Conservation (phyloP, 192 early-diverging fungal genomes). For the Coemansia sp. region DNA sequence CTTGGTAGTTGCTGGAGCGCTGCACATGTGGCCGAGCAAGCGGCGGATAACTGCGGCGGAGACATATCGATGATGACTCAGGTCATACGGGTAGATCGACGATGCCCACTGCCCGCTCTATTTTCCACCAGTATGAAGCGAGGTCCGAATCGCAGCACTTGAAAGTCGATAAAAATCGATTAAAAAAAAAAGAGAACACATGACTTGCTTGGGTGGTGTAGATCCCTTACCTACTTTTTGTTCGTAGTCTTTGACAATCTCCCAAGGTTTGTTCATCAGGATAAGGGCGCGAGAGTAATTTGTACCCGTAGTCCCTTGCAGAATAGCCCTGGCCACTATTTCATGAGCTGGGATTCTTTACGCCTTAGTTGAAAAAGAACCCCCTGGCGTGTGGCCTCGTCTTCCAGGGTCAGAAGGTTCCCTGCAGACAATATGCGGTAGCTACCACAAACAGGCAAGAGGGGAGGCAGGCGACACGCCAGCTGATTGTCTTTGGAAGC, state of each 20-base stretch:
- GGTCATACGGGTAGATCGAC: background rate
- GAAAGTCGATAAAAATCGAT: no score
- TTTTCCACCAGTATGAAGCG: conserved; percentile 4
- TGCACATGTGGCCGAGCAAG: background rate
- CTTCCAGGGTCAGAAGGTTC: background rate
- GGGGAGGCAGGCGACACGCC: background rate
- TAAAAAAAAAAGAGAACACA: background rate
- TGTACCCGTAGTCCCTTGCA: background rate
- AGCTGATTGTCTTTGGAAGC: conserved; percentile 1
- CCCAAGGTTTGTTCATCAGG: background rate
- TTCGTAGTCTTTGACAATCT: background rate
- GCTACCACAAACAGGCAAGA: background rate
- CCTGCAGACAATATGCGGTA: background rate
- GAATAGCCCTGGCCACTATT: background rate
- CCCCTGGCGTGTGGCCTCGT: background rate
- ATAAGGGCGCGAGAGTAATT: background rate
- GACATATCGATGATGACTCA: background rate
- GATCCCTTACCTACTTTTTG: background rate
- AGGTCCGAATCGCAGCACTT: background rate
- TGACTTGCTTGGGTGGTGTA: background rate
- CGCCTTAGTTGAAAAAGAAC: background rate
- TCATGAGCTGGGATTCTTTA: background rate
- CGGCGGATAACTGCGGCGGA: background rate
- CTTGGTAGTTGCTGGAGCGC: background rate
- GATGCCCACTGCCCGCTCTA: background rate